A percentile compares a stretch with the other conserved stretches of the same genome.
Evolutionary conservation across 2,329 filamentous ascomycete genomes (phyloP).

Genomic region (Parastagonospora avenae): DNA sequence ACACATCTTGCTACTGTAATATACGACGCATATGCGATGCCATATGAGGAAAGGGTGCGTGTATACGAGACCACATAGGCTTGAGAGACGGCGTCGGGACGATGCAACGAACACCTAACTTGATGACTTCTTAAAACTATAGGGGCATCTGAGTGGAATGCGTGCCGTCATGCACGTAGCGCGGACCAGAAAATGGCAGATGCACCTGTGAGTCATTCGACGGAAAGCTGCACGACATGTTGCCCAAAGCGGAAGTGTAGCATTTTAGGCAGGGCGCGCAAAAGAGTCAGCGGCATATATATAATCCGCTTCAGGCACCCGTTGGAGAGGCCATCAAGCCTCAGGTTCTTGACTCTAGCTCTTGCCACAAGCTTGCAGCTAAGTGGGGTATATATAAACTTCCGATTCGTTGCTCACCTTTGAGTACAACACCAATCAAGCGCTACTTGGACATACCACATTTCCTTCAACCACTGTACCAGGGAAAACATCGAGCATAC

Average conservation of each 20-base stretch:
- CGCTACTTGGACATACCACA: not conserved
- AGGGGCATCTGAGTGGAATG: slow-evolving; percentile 1
- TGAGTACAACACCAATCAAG: not conserved
- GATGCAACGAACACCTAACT: not conserved
- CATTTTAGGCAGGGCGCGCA: slow-evolving; percentile 15
- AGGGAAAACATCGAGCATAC: not conserved
- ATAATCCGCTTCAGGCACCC: slow-evolving; percentile 23
- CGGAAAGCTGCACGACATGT: slow-evolving; percentile 33
- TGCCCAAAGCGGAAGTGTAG: slow-evolving; percentile 25
- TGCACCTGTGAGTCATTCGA: slow-evolving; percentile 39
- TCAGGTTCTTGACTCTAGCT: slow-evolving; percentile 8
- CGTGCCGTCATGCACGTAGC: slow-evolving; percentile 13
- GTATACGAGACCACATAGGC: not conserved
- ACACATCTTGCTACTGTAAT: not conserved
- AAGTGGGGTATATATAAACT: not conserved
- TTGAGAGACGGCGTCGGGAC: slow-evolving; percentile 1
- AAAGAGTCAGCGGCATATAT: slow-evolving; percentile 21
- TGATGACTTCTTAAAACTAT: not conserved
- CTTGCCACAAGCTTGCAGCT: slow-evolving; percentile 2
- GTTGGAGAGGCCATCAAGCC: slow-evolving; percentile 3
- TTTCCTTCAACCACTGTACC: not conserved
- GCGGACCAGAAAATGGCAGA: slow-evolving; percentile 4
- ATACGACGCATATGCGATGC: not conserved
- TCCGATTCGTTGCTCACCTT: not conserved
- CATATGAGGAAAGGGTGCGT: not conserved